Evolutionary conservation across 257 asterid genomes (phyloP).

Genomic region (Verbena officinalis): DNA sequence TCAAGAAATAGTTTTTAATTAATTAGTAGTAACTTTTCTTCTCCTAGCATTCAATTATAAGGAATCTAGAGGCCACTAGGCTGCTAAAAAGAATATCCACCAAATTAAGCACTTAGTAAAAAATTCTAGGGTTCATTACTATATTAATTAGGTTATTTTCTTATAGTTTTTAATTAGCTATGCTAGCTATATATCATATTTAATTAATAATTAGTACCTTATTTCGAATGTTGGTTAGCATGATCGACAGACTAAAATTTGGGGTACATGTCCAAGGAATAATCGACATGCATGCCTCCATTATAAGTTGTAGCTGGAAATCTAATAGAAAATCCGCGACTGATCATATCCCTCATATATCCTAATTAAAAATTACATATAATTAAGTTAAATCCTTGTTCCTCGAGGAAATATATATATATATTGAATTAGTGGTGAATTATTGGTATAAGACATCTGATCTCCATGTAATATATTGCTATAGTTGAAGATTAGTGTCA

Average conservation of each 20-base stretch:
- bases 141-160: background rate
- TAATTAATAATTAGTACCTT: too few relatives aligned
- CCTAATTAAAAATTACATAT: background rate
- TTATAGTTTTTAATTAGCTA: too few relatives aligned
- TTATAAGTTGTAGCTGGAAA: slow-evolving; percentile 38
- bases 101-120: slow-evolving; percentile 18
- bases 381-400: too few relatives aligned
- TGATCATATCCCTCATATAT: slow-evolving; percentile 11
- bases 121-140: background rate
- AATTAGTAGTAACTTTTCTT: too few relatives aligned
- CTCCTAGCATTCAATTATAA: too few relatives aligned
- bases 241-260: slow-evolving; percentile 32
- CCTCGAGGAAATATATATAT: background rate
- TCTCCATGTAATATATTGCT: background rate
- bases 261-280: slow-evolving; percentile 59
- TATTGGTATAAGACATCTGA: slow-evolving; percentile 17
- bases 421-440: slow-evolving; percentile 20
- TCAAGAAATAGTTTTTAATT: too few relatives aligned
- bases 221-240: slow-evolving; percentile 1
- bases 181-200: too few relatives aligned
- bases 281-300: slow-evolving; percentile 62
- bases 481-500: background rate
- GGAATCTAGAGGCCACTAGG: too few relatives aligned
- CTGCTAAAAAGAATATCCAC: background rate
- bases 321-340: slow-evolving; percentile 19